Evolutionary conservation across 1,139 yeast genomes (phyloP).

Genomic region (Scheffersomyces parashehatae): DNA sequence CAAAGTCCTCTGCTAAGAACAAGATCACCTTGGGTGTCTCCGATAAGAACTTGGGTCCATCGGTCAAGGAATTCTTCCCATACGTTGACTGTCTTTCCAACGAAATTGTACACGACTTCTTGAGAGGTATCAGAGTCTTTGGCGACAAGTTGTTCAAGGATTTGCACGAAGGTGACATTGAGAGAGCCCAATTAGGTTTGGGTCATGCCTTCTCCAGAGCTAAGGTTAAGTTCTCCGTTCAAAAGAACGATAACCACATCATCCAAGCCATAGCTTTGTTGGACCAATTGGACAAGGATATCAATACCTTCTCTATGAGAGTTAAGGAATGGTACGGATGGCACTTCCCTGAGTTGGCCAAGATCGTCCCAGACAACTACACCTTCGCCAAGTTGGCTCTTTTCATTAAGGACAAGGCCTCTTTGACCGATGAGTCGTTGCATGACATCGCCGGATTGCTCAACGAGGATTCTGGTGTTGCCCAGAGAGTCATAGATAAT

Average conservation of each 20-base stretch:
- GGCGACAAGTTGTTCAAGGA: constrained; percentile 89
- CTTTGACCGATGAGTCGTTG: constrained; percentile 77
- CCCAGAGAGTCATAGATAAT: constrained; percentile 81
- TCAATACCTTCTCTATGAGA: constrained; percentile 98
- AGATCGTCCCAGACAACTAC: constrained; percentile 90
- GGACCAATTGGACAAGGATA: constrained; percentile 95
- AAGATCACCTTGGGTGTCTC: constrained; percentile 79
- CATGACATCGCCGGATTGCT: constrained; percentile 89
- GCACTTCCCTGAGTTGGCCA: constrained; percentile 99
- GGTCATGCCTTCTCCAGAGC: constrained; percentile 99
- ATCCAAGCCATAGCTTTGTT: constrained; percentile 97
- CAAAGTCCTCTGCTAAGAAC: constrained; percentile 76
- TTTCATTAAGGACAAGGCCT: constrained; percentile 82
- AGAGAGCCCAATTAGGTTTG: constrained; percentile 97
- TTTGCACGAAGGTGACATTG: constrained; percentile 91
- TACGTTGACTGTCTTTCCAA: constrained; percentile 86
- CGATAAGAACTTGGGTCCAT: constrained; percentile 95
- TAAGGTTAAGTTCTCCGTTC: constrained; percentile 97
- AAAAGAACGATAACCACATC: constrained; percentile 97
- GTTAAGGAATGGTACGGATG: constrained; percentile 99
- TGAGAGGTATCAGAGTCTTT: constrained; percentile 92
- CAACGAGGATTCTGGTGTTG: constrained; percentile 91
- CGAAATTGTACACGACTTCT: constrained; percentile 90
- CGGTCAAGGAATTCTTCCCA: constrained; percentile 88
- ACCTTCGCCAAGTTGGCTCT: constrained; percentile 81